Percentiles rank a stretch among this genome's conserved stretches.
Conservation (phyloP, 2,329 filamentous ascomycete species). For the Aureobasidium leucospermi region DNA sequence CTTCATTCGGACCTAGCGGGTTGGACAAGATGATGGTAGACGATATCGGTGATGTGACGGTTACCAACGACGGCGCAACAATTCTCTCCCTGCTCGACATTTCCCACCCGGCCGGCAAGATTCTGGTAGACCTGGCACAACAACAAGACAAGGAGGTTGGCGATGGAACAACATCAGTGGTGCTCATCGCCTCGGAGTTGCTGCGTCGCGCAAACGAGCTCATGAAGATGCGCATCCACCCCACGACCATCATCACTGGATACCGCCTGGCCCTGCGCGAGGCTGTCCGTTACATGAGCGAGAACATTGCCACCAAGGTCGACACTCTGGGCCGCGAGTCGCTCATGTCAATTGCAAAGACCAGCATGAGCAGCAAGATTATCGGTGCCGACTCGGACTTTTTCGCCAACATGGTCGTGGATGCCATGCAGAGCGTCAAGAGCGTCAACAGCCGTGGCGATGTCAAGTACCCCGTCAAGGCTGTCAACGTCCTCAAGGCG, state of each 20-base stretch:
- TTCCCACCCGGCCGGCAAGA: conserved; percentile 97
- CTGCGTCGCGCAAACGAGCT: conserved; percentile 91
- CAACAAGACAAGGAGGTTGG: conserved; percentile 99
- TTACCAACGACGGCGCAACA: conserved; percentile 97
- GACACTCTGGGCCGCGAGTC: conserved; percentile 85
- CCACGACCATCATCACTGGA: conserved; percentile 97
- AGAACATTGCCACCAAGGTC: conserved; percentile 95
- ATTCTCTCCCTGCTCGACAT: conserved; percentile 93
- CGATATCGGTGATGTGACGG: conserved; percentile 97
- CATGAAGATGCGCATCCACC: conserved; percentile 99
- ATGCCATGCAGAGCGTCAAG: conserved; percentile 93
- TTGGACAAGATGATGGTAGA: conserved; percentile 99
- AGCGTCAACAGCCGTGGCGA: conserved; percentile 84
- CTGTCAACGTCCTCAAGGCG: conserved; percentile 96
- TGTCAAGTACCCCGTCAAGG: conserved; percentile 95
- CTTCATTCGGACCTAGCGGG: conserved; percentile 92
- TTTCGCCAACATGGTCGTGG: conserved; percentile 94
- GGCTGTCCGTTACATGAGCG: conserved; percentile 97
- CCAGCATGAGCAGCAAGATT: conserved; percentile 98
- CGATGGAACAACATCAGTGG: conserved; percentile 95
- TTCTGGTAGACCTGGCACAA: conserved; percentile 92
- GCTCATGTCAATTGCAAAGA: conserved; percentile 91
- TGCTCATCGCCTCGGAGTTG: conserved; percentile 93
- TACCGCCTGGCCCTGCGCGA: conserved; percentile 93
- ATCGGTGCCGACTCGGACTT: conserved; percentile 94